Evolutionary conservation across 805 yeast species (phyloP).

Genomic region (Myxozyma neglecta): DNA sequence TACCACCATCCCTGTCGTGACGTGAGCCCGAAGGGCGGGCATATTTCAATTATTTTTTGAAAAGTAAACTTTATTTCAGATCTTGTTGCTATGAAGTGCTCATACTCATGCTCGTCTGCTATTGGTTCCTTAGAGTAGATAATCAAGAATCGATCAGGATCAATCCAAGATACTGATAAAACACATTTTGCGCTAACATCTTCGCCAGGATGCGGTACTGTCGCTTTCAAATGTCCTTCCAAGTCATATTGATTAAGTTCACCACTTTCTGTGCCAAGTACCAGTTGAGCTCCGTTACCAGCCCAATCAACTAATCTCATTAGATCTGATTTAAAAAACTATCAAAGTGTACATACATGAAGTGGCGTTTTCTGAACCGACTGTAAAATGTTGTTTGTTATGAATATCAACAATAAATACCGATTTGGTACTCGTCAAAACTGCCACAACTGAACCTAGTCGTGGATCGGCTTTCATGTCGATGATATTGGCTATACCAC

Average conservation of each 20-base stretch:
- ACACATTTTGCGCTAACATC: constrained; percentile 7
- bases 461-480: constrained; percentile 8
- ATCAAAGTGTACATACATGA: not conserved
- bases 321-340: not conserved
- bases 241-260: constrained; percentile 22
- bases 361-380: not conserved
- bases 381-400: not conserved
- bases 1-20: constrained; percentile 35
- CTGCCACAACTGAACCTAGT: not conserved
- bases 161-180: constrained; percentile 31
- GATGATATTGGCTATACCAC: not conserved
- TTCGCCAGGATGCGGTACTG: constrained; percentile 24
- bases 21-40: constrained; percentile 39
- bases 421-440: not conserved
- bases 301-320: constrained; percentile 34
- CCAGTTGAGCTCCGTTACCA: constrained; percentile 34
- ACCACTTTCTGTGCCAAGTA: constrained; percentile 32
- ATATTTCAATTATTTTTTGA: constrained; percentile 32
- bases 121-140: constrained; percentile 28
- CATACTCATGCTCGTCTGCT: constrained; percentile 32
- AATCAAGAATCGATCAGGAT: constrained; percentile 31
- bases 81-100: constrained; percentile 25
- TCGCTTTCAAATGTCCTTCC: constrained; percentile 16
- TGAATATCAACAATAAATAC: not conserved
- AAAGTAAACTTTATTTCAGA: constrained; percentile 10